Percentiles rank a stretch among this genome's conserved stretches.
These are phyloP conservation scores for Platanthera guangdongensis DNA, from an alignment of 106 monocot genomes.

Conservation along the genomic window DNA sequence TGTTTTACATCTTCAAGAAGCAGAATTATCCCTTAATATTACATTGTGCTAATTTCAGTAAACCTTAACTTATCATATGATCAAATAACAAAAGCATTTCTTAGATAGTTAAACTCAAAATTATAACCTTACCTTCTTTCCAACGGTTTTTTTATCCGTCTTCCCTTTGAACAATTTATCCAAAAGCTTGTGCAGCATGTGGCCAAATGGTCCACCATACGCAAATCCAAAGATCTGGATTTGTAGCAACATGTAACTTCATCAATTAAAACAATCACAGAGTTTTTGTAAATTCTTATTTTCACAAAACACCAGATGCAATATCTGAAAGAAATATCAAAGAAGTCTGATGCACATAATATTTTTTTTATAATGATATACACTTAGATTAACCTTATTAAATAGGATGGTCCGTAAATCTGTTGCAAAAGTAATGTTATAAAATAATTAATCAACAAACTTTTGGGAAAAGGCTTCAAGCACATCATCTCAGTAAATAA, in stretches of 20 bases:
- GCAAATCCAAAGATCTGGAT: constrained; percentile 62
- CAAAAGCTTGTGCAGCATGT: constrained; percentile 58
- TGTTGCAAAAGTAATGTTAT: too few relatives aligned
- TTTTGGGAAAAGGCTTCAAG: too few relatives aligned
- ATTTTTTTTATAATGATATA: neutral
- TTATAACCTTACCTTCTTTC: constrained; percentile 51
- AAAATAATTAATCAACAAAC: too few relatives aligned
- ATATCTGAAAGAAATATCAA: neutral
- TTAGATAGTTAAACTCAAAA: neutral
- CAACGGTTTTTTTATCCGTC: constrained; percentile 76
- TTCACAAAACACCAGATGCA: neutral
- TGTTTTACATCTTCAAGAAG: too few relatives aligned
- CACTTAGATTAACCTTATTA: neutral
- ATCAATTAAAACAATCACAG: neutral
- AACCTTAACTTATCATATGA: neutral
- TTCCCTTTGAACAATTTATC: constrained; percentile 71
- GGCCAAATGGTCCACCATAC: constrained; percentile 78
- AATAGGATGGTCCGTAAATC: too few relatives aligned
- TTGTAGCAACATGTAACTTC: neutral
- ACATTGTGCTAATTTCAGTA: neutral
- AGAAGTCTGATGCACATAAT: neutral
- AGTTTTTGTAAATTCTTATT: neutral
- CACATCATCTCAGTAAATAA: too few relatives aligned
- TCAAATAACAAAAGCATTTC: neutral
- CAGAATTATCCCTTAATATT: neutral